Percentiles rank a stretch among this genome's conserved stretches.
Conservation (phyloP, 345 rosid species). For the Linum trigynum region DNA sequence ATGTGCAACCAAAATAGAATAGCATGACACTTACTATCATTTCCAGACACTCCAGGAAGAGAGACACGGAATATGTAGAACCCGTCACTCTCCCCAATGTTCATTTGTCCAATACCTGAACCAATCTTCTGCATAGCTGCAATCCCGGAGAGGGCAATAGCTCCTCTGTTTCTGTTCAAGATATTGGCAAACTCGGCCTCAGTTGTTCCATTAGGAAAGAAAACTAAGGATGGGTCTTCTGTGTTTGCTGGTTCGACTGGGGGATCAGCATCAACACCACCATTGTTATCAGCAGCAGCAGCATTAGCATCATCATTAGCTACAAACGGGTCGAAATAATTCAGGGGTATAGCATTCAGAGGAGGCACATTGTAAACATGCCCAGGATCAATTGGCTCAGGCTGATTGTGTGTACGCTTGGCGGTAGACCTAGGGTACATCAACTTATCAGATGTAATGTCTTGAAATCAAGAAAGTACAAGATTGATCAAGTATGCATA, state of each 20-base stretch:
- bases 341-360: constrained; percentile 46
- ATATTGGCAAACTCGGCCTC: constrained; percentile 32
- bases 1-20: constrained; percentile 1
- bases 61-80: constrained; percentile 50
- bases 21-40: constrained; percentile 42
- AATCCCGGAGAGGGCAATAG: constrained; percentile 58
- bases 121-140: constrained; percentile 61
- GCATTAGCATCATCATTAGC: constrained; percentile 18
- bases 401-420: constrained; percentile 17
- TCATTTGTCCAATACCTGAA: constrained; percentile 40
- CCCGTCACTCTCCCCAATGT: constrained; percentile 56
- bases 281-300: constrained; percentile 4
- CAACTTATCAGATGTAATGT: constrained; percentile 11
- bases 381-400: constrained; percentile 1
- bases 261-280: constrained; percentile 9
- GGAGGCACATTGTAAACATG: constrained; percentile 46
- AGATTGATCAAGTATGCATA: background rate
- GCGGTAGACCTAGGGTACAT: constrained; percentile 22
- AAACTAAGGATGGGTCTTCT: constrained; percentile 39
- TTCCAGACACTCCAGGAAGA: constrained; percentile 64
- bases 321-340: constrained; percentile 39
- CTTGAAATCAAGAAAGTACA: constrained; percentile 6
- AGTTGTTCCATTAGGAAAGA: constrained; percentile 40
- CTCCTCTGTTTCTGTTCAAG: constrained; percentile 25
- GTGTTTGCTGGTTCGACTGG: constrained; percentile 18